Evolutionary conservation across 2,329 filamentous ascomycete genomes (phyloP).

Genomic region (Botrytis elliptica): DNA sequence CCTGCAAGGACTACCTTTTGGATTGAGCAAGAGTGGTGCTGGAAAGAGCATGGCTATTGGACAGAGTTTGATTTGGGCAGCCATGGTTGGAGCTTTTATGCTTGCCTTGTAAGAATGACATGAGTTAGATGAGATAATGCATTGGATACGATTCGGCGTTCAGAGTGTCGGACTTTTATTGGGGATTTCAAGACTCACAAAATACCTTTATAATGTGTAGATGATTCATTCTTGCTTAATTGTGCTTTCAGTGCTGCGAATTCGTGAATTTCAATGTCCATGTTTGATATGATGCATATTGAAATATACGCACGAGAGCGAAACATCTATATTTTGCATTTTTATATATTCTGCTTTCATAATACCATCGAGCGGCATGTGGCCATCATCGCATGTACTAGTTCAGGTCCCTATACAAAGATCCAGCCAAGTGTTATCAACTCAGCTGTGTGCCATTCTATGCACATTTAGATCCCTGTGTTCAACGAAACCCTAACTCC

Average conservation of each 20-base stretch:
- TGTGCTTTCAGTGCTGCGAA: background rate
- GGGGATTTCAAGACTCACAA: background rate
- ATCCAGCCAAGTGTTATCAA: background rate
- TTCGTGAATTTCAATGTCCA: background rate
- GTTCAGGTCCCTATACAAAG: too few relatives aligned
- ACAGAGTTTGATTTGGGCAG: background rate
- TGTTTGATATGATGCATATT: background rate
- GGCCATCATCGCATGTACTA: background rate
- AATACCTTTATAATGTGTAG: constrained; percentile 1
- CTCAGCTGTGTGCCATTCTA: background rate
- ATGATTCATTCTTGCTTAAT: background rate
- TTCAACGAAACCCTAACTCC: background rate
- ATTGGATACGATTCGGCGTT: constrained; percentile 13
- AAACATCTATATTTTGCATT: too few relatives aligned
- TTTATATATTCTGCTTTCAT: background rate
- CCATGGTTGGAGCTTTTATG: background rate
- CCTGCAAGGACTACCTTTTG: constrained; percentile 57
- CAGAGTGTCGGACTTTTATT: background rate
- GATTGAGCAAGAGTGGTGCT: constrained; percentile 33
- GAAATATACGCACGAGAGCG: too few relatives aligned
- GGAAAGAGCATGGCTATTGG: background rate
- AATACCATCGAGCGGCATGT: background rate
- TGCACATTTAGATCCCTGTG: background rate
- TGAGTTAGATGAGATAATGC: constrained; percentile 6
- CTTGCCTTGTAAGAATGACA: background rate